These are phyloP conservation scores for Leucogyrophana mollusca DNA, from an alignment of 768 basidiomycete genomes.

Conservation along the genomic window DNA sequence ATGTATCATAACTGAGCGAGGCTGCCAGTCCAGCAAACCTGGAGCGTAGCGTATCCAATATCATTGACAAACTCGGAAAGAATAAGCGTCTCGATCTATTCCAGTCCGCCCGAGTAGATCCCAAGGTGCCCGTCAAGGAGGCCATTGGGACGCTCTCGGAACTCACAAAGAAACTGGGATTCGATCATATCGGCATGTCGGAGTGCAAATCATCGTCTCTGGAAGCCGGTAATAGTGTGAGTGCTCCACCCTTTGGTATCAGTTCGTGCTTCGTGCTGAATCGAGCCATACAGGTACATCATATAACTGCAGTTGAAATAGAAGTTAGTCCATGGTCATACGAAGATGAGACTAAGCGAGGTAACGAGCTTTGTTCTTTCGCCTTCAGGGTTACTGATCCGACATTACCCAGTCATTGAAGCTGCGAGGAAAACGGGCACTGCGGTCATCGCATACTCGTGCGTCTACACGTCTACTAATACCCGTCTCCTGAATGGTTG, in stretches of 20 bases:
- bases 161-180: conserved; percentile 51
- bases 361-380: conserved; percentile 15
- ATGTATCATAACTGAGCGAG: conserved; percentile 12
- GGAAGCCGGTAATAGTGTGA: conserved; percentile 31
- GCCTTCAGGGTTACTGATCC: neutral
- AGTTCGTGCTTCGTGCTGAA: too few relatives aligned
- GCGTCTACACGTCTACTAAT: conserved; percentile 14
- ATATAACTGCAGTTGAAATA: conserved; percentile 61
- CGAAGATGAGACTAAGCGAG: conserved; percentile 48
- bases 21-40: conserved; percentile 36
- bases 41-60: conserved; percentile 44
- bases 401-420: conserved; percentile 42
- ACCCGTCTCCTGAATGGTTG: conserved; percentile 15
- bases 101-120: conserved; percentile 49
- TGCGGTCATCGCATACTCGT: conserved; percentile 62
- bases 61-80: conserved; percentile 44
- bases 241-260: too few relatives aligned
- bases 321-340: conserved; percentile 66
- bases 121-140: conserved; percentile 44
- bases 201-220: conserved; percentile 54
- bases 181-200: conserved; percentile 59
- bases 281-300: conserved; percentile 56
- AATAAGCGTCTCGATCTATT: conserved; percentile 62
- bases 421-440: conserved; percentile 55
- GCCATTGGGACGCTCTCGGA: conserved; percentile 38